Evolutionary conservation across 2,329 filamentous ascomycete species (phyloP).

Genomic region (Venturia oleaginea): DNA sequence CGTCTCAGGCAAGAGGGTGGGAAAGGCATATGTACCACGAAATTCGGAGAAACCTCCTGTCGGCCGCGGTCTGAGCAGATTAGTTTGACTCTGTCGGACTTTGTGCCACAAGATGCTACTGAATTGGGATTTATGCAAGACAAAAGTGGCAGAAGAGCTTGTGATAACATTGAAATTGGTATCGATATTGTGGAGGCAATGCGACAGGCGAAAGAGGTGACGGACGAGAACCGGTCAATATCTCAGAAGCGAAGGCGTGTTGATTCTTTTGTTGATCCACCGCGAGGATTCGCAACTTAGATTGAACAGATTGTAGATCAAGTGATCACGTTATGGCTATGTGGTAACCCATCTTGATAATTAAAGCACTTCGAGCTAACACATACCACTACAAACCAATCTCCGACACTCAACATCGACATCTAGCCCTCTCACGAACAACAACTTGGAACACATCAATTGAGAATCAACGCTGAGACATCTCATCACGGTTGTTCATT

Average conservation of each 20-base stretch:
- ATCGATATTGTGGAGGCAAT: background rate
- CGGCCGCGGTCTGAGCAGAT: background rate
- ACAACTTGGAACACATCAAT: no score
- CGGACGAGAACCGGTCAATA: background rate
- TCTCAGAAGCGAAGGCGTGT: background rate
- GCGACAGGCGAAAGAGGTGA: background rate
- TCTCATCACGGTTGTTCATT: no score
- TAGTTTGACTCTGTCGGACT: background rate
- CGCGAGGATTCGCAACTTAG: no score
- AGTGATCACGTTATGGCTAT: no score
- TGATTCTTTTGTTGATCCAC: background rate
- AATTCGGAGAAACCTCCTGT: background rate
- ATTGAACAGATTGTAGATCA: no score
- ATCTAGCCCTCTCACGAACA: no score
- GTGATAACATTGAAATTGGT: background rate
- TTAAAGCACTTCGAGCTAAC: no score
- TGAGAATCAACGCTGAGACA: no score
- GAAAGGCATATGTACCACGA: background rate
- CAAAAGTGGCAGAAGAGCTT: background rate
- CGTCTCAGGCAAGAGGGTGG: background rate
- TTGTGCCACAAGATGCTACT: background rate
- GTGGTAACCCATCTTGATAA: no score
- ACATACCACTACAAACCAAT: no score
- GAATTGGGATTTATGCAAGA: background rate
- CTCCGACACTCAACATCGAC: no score